Percentiles rank a stretch among this genome's conserved stretches.
phyloP scores from a whole-genome alignment of 2,329 filamentous ascomycete genomes.

The Sporothrix pallida region DNA sequence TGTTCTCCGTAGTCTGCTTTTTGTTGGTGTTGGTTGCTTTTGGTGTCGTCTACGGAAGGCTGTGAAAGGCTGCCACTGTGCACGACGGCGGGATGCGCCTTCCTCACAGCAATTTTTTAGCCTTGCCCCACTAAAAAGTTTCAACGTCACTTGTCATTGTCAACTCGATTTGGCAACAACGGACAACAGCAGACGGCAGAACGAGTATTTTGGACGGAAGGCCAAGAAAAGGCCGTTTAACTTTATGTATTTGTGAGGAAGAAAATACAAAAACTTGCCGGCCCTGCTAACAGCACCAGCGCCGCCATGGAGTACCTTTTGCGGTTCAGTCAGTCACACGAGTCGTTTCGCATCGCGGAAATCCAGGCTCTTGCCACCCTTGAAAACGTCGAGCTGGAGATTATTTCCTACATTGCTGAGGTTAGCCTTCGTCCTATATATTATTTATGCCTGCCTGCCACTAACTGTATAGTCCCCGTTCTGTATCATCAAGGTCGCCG shows the following conservation, averaged over 20 bases:
- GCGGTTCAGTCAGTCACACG: constrained; percentile 86
- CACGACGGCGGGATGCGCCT: constrained; percentile 3
- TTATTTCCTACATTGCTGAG: constrained; percentile 75
- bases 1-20: not conserved
- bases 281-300: not conserved
- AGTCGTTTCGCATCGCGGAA: constrained; percentile 88
- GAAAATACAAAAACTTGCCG: not conserved
- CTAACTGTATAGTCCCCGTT: constrained; percentile 73
- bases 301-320: constrained; percentile 76
- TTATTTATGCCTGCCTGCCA: not conserved
- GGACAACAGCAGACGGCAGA: no score
- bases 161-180: not conserved
- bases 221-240: not conserved
- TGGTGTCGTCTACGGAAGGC: constrained; percentile 2
- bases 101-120: constrained; percentile 29
- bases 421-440: constrained; percentile 57
- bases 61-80: not conserved
- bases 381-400: constrained; percentile 68
- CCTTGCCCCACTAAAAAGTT: constrained; percentile 34
- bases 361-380: constrained; percentile 78
- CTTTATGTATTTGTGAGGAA: not conserved
- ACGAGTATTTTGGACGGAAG: not conserved
- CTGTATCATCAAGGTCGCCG: constrained; percentile 74
- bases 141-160: constrained; percentile 27
- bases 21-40: constrained; percentile 1